Conservation (phyloP, 2,329 filamentous ascomycete species). For the Tricladium varicosporioides region DNA sequence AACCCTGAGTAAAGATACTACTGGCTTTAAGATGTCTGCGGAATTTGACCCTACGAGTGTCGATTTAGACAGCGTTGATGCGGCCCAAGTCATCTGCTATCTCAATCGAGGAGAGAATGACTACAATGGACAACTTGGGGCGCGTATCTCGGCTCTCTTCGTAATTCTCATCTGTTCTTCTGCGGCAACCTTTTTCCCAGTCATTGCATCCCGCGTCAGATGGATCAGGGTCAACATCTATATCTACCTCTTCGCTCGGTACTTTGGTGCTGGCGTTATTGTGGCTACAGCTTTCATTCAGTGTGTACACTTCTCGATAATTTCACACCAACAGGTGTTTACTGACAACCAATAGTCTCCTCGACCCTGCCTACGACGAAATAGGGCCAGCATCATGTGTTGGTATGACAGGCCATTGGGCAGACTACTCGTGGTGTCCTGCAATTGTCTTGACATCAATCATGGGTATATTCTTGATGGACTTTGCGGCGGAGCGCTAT, state of each 20-base stretch:
- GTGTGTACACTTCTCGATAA: conserved; percentile 41
- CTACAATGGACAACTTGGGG: conserved; percentile 57
- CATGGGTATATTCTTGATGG: conserved; percentile 55
- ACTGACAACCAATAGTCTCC: conserved; percentile 39
- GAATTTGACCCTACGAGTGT: conserved; percentile 42
- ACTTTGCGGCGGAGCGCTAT: conserved; percentile 55
- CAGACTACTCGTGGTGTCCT: conserved; percentile 30
- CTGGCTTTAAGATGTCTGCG: conserved; percentile 11
- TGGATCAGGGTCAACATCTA: conserved; percentile 58
- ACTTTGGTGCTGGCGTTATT: conserved; percentile 76
- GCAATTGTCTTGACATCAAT: conserved; percentile 54
- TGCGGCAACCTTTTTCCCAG: conserved; percentile 63
- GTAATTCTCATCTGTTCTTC: conserved; percentile 67
- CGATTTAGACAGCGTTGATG: conserved; percentile 42
- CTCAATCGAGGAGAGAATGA: conserved; percentile 46
- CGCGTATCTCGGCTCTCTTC: conserved; percentile 71
- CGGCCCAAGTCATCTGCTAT: conserved; percentile 48
- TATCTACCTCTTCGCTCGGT: conserved; percentile 62
- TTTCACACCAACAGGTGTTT: conserved; percentile 35
- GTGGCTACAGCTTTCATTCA: conserved; percentile 78
- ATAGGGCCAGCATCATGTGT: conserved; percentile 49
- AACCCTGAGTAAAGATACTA: too few relatives aligned
- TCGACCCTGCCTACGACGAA: conserved; percentile 43
- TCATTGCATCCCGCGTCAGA: conserved; percentile 59
- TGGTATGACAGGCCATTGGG: conserved; percentile 49